phyloP scores from a whole-genome alignment of 2,329 filamentous ascomycete genomes.

The Sclerotinia trifoliorum region DNA sequence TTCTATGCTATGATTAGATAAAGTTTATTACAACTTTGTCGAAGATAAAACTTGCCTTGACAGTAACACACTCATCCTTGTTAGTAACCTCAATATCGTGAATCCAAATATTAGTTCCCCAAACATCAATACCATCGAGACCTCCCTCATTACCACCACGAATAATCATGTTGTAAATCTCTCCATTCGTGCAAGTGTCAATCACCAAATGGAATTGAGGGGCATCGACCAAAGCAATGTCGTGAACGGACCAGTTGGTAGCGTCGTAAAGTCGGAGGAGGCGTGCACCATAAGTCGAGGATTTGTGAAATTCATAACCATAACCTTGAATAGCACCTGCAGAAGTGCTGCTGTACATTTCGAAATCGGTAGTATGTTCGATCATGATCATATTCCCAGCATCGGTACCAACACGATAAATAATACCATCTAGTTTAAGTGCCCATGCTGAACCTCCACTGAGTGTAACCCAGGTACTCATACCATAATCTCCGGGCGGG shows the following conservation, averaged over 20 bases:
- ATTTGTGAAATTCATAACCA: slow-evolving; percentile 50
- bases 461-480: slow-evolving; percentile 51
- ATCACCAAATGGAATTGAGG: slow-evolving; percentile 46
- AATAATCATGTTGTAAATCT: slow-evolving; percentile 56
- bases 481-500: slow-evolving; percentile 44
- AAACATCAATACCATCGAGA: slow-evolving; percentile 57
- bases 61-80: slow-evolving; percentile 60
- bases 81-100: slow-evolving; percentile 62
- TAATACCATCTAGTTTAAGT: slow-evolving; percentile 52
- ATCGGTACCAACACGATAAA: slow-evolving; percentile 48
- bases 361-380: slow-evolving; percentile 51
- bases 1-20: slow-evolving; percentile 41
- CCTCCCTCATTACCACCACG: slow-evolving; percentile 52
- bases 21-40: slow-evolving; percentile 35
- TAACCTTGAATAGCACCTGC: slow-evolving; percentile 53
- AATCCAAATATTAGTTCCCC: slow-evolving; percentile 55
- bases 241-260: slow-evolving; percentile 34
- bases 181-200: slow-evolving; percentile 51
- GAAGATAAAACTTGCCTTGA: slow-evolving; percentile 44
- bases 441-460: slow-evolving; percentile 49
- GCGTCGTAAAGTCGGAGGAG: slow-evolving; percentile 30
- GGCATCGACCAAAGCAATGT: slow-evolving; percentile 33
- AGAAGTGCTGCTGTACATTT: slow-evolving; percentile 53
- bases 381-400: slow-evolving; percentile 55
- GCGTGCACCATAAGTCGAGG: slow-evolving; percentile 37